Conservation (phyloP, 2,329 filamentous ascomycete genomes). For the Helotiales sp. region DNA sequence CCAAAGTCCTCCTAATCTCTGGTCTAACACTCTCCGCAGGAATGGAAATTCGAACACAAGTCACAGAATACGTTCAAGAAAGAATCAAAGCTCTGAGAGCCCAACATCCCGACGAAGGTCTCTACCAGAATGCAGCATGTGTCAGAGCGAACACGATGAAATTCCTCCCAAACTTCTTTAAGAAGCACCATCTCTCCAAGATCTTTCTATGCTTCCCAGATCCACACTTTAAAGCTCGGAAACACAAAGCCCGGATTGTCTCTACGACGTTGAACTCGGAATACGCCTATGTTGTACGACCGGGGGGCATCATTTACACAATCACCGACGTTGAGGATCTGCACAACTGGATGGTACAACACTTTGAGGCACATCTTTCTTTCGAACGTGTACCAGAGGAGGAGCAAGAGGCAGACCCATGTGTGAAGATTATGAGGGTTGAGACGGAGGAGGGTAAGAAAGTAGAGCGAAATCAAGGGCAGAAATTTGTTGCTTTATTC, state of each 20-base stretch:
- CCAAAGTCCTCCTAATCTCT: neutral
- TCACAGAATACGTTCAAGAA: conserved; percentile 88
- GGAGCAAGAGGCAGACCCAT: conserved; percentile 71
- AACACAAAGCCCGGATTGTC: conserved; percentile 96
- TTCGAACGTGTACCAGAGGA: conserved; percentile 77
- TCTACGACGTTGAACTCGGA: conserved; percentile 87
- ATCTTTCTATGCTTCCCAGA: conserved; percentile 99
- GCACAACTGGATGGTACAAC: conserved; percentile 89
- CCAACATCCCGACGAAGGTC: conserved; percentile 58
- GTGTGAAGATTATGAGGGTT: conserved; percentile 73
- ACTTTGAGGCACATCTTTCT: conserved; percentile 77
- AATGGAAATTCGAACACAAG: conserved; percentile 89
- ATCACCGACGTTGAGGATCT: conserved; percentile 97
- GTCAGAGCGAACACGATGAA: conserved; percentile 98
- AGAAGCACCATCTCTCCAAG: conserved; percentile 77
- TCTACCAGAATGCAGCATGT: conserved; percentile 87
- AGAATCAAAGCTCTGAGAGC: conserved; percentile 80
- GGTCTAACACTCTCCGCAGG: conserved; percentile 54
- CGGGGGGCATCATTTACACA: conserved; percentile 89
- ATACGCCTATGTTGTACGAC: conserved; percentile 85
- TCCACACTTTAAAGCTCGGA: conserved; percentile 95
- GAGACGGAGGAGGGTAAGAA: conserved; percentile 99
- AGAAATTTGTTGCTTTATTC: conserved; percentile 91
- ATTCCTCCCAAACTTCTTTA: conserved; percentile 98
- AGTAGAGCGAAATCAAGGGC: conserved; percentile 85